A percentile compares a stretch with the other conserved stretches of the same genome.
Evolutionary conservation across 768 basidiomycete genomes (phyloP).

Genomic region (Termitomyces sp.): DNA sequence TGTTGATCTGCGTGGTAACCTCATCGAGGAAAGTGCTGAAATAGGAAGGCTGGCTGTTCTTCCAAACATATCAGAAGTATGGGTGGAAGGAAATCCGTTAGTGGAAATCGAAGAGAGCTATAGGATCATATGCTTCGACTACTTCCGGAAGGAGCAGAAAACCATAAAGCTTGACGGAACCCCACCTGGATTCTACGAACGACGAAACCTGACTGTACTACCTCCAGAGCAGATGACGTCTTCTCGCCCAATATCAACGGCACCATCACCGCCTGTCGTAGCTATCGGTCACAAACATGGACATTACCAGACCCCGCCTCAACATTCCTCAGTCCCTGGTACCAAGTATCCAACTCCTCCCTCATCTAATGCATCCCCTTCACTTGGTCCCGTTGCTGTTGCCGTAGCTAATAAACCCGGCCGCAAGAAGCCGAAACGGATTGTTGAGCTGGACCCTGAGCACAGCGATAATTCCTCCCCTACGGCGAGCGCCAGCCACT

Average conservation of each 20-base stretch:
- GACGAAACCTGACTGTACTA: constrained; percentile 49
- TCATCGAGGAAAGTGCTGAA: constrained; percentile 80
- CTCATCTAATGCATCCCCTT: constrained; percentile 45
- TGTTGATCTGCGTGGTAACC: constrained; percentile 79
- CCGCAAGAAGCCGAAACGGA: constrained; percentile 67
- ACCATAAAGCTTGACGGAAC: constrained; percentile 74
- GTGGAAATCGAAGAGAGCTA: constrained; percentile 71
- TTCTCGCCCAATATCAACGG: constrained; percentile 44
- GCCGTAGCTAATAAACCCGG: constrained; percentile 41
- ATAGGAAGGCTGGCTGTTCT: constrained; percentile 78
- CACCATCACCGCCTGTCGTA: constrained; percentile 59
- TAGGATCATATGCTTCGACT: constrained; percentile 76
- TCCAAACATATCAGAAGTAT: constrained; percentile 78
- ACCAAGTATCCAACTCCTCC: constrained; percentile 34
- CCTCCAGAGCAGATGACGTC: constrained; percentile 54
- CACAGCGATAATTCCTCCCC: constrained; percentile 32
- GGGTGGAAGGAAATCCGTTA: constrained; percentile 85
- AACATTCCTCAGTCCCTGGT: constrained; percentile 16
- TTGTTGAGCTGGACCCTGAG: constrained; percentile 73
- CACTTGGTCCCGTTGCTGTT: constrained; percentile 34
- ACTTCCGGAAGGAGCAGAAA: constrained; percentile 85
- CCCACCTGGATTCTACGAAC: constrained; percentile 70
- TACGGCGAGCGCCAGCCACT: constrained; percentile 26
- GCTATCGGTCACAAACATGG: constrained; percentile 46
- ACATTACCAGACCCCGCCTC: constrained; percentile 19